Conservation (phyloP, 305 asterid genomes). For the Stenogyne calaminthoides region DNA sequence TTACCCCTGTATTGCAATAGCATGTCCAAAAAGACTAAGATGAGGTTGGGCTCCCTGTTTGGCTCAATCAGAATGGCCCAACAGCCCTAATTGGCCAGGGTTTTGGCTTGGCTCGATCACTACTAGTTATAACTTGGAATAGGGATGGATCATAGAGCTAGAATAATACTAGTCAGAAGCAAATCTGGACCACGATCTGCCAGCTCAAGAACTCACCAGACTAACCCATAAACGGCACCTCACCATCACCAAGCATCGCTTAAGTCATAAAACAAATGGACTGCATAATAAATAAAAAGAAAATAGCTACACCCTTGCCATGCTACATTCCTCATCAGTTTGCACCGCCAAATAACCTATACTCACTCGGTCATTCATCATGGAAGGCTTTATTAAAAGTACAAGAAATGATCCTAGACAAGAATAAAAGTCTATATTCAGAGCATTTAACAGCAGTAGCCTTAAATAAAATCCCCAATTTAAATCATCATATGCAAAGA, state of each 20-base stretch:
- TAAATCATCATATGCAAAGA: neutral
- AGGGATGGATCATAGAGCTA: neutral
- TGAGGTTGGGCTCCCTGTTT: neutral
- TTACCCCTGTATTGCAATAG: neutral
- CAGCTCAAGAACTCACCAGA: neutral
- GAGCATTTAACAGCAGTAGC: neutral
- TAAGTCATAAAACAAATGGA: neutral
- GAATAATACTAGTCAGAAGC: neutral
- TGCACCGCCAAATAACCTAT: too few relatives aligned
- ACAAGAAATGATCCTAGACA: neutral
- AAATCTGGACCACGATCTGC: neutral
- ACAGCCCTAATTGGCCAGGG: too few relatives aligned
- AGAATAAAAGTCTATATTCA: neutral
- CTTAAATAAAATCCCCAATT: neutral
- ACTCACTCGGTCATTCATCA: neutral
- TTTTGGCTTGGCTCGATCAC: too few relatives aligned
- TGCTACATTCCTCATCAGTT: too few relatives aligned
- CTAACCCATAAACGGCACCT: neutral
- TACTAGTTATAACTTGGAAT: neutral
- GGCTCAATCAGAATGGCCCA: neutral
- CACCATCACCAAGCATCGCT: neutral
- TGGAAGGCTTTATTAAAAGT: neutral
- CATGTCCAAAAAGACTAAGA: neutral
- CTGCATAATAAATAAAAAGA: neutral
- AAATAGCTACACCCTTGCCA: neutral